A percentile compares a stretch with the other conserved stretches of the same genome.
phyloP scores from a whole-genome alignment of 2,329 filamentous ascomycete species.

The Fusarium penzigii region DNA sequence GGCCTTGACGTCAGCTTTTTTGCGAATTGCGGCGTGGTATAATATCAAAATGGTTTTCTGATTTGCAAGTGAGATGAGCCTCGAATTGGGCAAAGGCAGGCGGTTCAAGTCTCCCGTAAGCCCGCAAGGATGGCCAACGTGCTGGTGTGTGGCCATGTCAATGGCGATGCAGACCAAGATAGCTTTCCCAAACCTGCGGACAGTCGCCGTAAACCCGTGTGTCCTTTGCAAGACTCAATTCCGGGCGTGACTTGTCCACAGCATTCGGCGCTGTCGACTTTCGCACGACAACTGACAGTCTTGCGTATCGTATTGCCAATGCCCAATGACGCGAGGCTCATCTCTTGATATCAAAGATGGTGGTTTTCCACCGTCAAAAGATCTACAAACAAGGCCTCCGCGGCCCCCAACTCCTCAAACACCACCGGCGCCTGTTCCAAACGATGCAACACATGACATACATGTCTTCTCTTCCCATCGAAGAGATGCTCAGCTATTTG shows the following conservation, averaged over 20 bases:
- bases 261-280: slow-evolving; percentile 1
- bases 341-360: slow-evolving; percentile 45
- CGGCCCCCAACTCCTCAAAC: slow-evolving; percentile 35
- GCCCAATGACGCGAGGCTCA: slow-evolving; percentile 22
- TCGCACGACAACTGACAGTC: slow-evolving; percentile 7
- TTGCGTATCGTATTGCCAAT: slow-evolving; percentile 12
- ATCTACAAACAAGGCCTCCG: slow-evolving; percentile 40
- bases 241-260: not conserved
- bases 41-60: slow-evolving; percentile 28
- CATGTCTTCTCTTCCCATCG: slow-evolving; percentile 36
- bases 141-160: slow-evolving; percentile 13
- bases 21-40: slow-evolving; percentile 13
- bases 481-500: slow-evolving; percentile 36
- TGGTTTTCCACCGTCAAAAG: slow-evolving; percentile 48
- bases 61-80: slow-evolving; percentile 16
- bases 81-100: slow-evolving; percentile 12
- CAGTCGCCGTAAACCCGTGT: slow-evolving; percentile 2
- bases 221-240: not conserved
- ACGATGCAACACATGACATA: slow-evolving; percentile 26
- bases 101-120: slow-evolving; percentile 14
- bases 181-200: not conserved
- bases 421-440: slow-evolving; percentile 28
- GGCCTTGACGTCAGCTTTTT: slow-evolving; percentile 18
- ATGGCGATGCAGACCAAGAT: slow-evolving; percentile 12
- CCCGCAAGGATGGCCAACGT: slow-evolving; percentile 18